These are phyloP conservation scores for Lentithecium fluviatile DNA, from an alignment of 495 filamentous ascomycete species.

Conservation along the genomic window DNA sequence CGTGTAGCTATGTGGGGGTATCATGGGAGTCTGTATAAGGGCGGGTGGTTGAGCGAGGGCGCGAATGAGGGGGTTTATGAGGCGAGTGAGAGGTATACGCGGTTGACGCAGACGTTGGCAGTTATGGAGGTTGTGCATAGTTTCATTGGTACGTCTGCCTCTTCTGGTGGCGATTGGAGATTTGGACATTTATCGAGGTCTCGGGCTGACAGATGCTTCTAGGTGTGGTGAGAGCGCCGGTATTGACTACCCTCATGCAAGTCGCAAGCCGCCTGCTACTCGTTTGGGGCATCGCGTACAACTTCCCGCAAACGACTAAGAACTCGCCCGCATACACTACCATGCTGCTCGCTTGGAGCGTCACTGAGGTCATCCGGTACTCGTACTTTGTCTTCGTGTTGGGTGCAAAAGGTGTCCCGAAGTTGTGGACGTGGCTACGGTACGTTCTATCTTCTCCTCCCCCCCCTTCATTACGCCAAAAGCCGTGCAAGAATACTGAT, in stretches of 20 bases:
- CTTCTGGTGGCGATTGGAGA: background rate
- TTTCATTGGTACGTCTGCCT: slow-evolving; percentile 53
- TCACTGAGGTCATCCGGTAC: slow-evolving; percentile 88
- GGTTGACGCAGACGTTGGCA: slow-evolving; percentile 79
- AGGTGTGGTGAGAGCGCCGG: slow-evolving; percentile 79
- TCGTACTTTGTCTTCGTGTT: slow-evolving; percentile 79
- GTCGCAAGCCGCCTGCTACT: slow-evolving; percentile 79
- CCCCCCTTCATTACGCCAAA: too few species aligned
- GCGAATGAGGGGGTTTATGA: slow-evolving; percentile 53
- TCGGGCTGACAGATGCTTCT: background rate
- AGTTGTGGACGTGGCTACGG: slow-evolving; percentile 73
- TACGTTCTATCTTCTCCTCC: too few species aligned
- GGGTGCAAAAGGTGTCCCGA: slow-evolving; percentile 56
- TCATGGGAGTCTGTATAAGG: background rate
- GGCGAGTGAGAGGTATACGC: slow-evolving; percentile 61
- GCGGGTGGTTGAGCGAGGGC: too few species aligned
- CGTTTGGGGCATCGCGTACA: slow-evolving; percentile 73
- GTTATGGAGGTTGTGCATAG: slow-evolving; percentile 81
- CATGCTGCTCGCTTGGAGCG: slow-evolving; percentile 79
- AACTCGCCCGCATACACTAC: slow-evolving; percentile 55
- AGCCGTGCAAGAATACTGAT: slow-evolving; percentile 1
- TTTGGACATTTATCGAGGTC: background rate
- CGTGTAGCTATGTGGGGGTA: slow-evolving; percentile 53
- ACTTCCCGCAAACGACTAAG: slow-evolving; percentile 59
- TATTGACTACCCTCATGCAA: slow-evolving; percentile 86